Evolutionary conservation across 768 basidiomycete species (phyloP).

Genomic region (Russula olivacea): DNA sequence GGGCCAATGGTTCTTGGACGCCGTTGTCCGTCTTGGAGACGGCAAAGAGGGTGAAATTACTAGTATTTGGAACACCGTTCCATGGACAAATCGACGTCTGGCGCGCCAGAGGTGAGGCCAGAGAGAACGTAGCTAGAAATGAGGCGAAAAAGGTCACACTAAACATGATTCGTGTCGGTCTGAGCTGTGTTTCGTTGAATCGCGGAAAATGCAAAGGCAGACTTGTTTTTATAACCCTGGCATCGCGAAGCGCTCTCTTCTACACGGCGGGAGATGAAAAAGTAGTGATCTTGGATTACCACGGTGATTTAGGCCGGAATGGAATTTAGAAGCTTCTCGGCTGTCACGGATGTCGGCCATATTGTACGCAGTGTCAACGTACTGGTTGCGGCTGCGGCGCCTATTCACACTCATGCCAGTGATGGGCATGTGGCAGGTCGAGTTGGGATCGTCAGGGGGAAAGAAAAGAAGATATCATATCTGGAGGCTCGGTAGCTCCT

Average conservation of each 20-base stretch:
- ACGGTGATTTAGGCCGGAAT: not conserved
- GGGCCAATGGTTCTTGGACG: not conserved
- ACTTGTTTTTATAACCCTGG: not conserved
- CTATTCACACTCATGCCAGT: too few species aligned
- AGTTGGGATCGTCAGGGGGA: too few species aligned
- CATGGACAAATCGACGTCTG: not conserved
- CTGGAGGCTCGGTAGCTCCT: too few species aligned
- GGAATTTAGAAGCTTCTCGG: too few species aligned
- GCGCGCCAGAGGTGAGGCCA: not conserved
- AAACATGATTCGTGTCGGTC: not conserved
- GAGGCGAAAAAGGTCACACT: not conserved
- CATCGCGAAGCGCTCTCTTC: not conserved
- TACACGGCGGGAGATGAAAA: not conserved
- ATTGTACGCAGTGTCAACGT: too few species aligned
- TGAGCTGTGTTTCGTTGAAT: not conserved
- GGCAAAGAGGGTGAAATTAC: slow-evolving; percentile 3
- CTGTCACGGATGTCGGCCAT: too few species aligned
- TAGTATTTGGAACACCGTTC: not conserved
- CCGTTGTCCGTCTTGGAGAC: not conserved
- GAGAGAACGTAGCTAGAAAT: not conserved
- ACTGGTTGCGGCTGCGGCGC: too few species aligned
- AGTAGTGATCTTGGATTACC: not conserved
- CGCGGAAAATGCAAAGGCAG: not conserved
- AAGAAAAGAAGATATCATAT: too few species aligned
- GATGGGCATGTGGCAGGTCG: too few species aligned